phyloP scores from a whole-genome alignment of 306 rosid species.

The Arachis stenosperma region DNA sequence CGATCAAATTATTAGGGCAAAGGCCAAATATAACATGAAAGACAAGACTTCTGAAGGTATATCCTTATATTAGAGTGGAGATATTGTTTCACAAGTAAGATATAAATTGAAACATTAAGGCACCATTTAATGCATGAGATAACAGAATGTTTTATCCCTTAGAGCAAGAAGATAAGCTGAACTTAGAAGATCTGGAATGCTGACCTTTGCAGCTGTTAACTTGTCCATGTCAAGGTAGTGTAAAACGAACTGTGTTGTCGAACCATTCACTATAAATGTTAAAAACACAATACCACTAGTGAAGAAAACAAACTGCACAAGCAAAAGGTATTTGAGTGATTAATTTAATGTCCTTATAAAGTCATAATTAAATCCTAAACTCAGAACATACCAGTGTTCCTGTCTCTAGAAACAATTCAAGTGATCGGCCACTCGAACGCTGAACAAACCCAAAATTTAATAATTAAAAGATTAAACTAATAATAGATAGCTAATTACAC shows the following conservation, averaged over 20 bases:
- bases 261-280: constrained; percentile 91
- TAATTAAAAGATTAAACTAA: constrained; percentile 34
- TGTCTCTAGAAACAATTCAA: constrained; percentile 61
- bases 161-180: background rate
- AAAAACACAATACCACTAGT: constrained; percentile 94
- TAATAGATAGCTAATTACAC: constrained; percentile 35
- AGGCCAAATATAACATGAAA: constrained; percentile 17
- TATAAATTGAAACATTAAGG: constrained; percentile 13
- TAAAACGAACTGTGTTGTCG: constrained; percentile 85
- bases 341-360: constrained; percentile 18
- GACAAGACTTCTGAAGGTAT: constrained; percentile 18
- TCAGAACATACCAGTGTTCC: constrained; percentile 71
- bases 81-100: background rate
- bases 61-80: background rate
- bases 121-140: constrained; percentile 23
- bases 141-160: constrained; percentile 29
- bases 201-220: constrained; percentile 83
- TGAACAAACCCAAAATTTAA: constrained; percentile 43
- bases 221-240: constrained; percentile 67
- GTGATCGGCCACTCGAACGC: constrained; percentile 75
- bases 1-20: constrained; percentile 9
- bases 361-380: constrained; percentile 1
- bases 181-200: constrained; percentile 37
- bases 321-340: constrained; percentile 1
- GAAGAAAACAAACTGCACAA: constrained; percentile 87